Conservation (phyloP, 2,329 filamentous ascomycete species). For the Paramyrothecium sp. region DNA sequence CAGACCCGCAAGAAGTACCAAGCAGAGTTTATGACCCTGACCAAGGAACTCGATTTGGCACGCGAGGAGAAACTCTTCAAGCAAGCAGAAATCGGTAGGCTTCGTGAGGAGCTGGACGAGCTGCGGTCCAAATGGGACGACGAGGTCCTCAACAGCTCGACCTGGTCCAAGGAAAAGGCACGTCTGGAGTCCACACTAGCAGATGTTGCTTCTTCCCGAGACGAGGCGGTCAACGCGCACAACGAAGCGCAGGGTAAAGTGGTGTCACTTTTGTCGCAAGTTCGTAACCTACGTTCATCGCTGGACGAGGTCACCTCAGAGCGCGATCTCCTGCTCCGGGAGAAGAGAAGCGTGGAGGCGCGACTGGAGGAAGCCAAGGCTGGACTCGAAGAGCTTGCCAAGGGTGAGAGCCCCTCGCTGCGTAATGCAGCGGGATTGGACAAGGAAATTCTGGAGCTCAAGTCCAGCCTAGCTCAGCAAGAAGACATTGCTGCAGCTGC, state of each 20-base stretch:
- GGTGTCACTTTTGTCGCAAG: constrained; percentile 85
- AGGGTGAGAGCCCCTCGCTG: constrained; percentile 81
- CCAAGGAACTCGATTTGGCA: constrained; percentile 89
- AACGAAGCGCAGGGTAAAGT: constrained; percentile 95
- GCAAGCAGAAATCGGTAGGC: constrained; percentile 80
- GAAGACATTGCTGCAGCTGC: constrained; percentile 90
- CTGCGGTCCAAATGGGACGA: constrained; percentile 97
- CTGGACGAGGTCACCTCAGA: constrained; percentile 86
- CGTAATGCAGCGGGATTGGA: constrained; percentile 88
- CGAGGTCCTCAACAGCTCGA: constrained; percentile 94
- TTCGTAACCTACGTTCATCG: constrained; percentile 76
- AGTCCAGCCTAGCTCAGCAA: constrained; percentile 84
- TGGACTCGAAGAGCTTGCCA: constrained; percentile 82
- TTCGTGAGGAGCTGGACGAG: constrained; percentile 95
- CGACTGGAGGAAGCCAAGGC: constrained; percentile 84
- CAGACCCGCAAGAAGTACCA: constrained; percentile 98
- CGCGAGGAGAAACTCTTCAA: constrained; percentile 84
- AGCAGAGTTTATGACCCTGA: constrained; percentile 82
- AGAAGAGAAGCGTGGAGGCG: constrained; percentile 86
- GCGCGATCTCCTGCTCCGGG: constrained; percentile 78
- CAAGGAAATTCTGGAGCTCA: constrained; percentile 85
- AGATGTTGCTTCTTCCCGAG: constrained; percentile 85
- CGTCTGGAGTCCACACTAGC: constrained; percentile 86
- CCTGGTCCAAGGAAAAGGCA: constrained; percentile 97
- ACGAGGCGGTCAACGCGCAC: constrained; percentile 89